Percentiles rank a stretch among this genome's conserved stretches.
Conservation (phyloP, 2,329 filamentous ascomycete species). For the Calonectria pseudoreteaudii region DNA sequence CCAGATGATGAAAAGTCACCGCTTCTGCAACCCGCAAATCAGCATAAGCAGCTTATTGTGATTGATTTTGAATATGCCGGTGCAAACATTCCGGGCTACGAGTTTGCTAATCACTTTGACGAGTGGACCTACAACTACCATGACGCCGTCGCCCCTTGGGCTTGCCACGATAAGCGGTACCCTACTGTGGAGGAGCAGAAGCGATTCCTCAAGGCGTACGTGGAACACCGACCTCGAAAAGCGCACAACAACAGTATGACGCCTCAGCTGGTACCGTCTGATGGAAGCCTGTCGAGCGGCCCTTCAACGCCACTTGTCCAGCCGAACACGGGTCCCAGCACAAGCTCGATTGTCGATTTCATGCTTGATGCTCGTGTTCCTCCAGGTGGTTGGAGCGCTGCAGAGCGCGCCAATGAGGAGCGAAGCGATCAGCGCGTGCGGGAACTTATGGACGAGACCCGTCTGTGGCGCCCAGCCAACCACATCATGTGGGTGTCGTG, state of each 20-base stretch:
- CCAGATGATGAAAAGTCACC: constrained; percentile 82
- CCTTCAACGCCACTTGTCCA: constrained; percentile 50
- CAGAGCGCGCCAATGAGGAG: constrained; percentile 71
- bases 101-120: constrained; percentile 98
- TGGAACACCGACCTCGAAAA: constrained; percentile 81
- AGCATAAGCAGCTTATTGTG: constrained; percentile 95
- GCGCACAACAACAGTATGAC: constrained; percentile 62
- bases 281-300: constrained; percentile 51
- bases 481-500: constrained; percentile 93
- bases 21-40: constrained; percentile 87
- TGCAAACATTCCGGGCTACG: constrained; percentile 85
- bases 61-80: constrained; percentile 99
- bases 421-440: constrained; percentile 75
- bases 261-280: constrained; percentile 59
- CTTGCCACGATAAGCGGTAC: constrained; percentile 77
- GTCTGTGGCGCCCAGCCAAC: constrained; percentile 88
- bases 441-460: constrained; percentile 80
- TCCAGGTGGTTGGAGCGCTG: constrained; percentile 61
- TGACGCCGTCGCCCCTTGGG: constrained; percentile 72
- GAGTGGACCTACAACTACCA: constrained; percentile 99
- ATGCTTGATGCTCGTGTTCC: constrained; percentile 82
- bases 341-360: constrained; percentile 74
- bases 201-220: constrained; percentile 87
- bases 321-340: constrained; percentile 57
- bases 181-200: constrained; percentile 84